These are phyloP conservation scores for Lagenidium giganteum DNA, from an alignment of 352 stramenopile species.

Conservation along the genomic window DNA sequence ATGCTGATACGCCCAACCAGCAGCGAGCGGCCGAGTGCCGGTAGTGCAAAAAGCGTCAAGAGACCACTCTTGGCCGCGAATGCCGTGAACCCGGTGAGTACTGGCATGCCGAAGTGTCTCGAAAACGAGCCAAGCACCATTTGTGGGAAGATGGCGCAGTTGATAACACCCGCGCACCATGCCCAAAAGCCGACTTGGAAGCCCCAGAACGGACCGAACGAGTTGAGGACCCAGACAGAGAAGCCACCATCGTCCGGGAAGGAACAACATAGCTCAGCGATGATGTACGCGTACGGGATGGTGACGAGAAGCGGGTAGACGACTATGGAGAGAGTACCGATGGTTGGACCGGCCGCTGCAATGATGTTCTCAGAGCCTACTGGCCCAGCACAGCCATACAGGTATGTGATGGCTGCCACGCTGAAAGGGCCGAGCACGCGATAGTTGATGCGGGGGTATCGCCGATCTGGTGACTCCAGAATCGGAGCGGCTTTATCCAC, in stretches of 20 bases:
- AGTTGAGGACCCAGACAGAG: slow-evolving; percentile 80
- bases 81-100: slow-evolving; percentile 4
- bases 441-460: no score
- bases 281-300: slow-evolving; percentile 82
- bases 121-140: slow-evolving; percentile 2
- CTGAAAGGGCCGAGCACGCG: slow-evolving; percentile 10
- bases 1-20: slow-evolving; percentile 5
- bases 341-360: slow-evolving; percentile 20
- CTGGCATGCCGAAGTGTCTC: not conserved
- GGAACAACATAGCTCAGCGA: slow-evolving; percentile 80
- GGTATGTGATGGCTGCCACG: slow-evolving; percentile 9
- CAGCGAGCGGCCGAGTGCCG: slow-evolving; percentile 13
- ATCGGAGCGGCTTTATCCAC: no score
- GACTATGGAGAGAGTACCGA: slow-evolving; percentile 63
- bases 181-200: slow-evolving; percentile 55
- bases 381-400: slow-evolving; percentile 6
- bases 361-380: slow-evolving; percentile 19
- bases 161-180: slow-evolving; percentile 64
- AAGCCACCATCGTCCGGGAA: slow-evolving; percentile 76
- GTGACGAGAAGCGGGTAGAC: slow-evolving; percentile 82
- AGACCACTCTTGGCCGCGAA: slow-evolving; percentile 4
- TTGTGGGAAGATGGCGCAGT: slow-evolving; percentile 54
- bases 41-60: slow-evolving; percentile 4
- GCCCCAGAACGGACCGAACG: slow-evolving; percentile 76
- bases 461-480: no score